Evolutionary conservation across 495 filamentous ascomycete genomes (phyloP).

Genomic region (Penicillium daleae): DNA sequence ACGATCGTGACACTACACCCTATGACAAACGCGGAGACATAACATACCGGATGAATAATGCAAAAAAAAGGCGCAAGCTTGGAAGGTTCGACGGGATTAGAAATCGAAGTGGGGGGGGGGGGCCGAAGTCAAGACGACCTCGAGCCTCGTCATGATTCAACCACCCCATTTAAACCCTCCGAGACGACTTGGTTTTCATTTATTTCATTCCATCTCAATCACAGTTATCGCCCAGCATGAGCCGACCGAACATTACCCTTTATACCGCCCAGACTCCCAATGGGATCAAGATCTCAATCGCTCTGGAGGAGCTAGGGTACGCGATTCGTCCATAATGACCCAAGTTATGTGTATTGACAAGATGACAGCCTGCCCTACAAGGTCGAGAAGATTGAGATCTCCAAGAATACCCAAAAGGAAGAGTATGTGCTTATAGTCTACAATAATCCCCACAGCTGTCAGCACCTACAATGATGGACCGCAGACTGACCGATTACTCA

Average conservation of each 20-base stretch:
- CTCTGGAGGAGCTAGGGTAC: constrained; percentile 82
- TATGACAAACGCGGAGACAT: background rate
- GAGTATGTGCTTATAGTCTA: constrained; percentile 46
- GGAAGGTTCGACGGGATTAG: constrained; percentile 28
- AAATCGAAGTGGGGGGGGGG: constrained; percentile 31
- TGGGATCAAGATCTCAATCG: constrained; percentile 78
- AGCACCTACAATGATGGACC: background rate
- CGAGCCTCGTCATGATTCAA: constrained; percentile 4
- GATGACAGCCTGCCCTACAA: constrained; percentile 57
- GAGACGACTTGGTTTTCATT: background rate
- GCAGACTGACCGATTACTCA: constrained; percentile 14
- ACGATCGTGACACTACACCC: background rate
- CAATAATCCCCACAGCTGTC: background rate
- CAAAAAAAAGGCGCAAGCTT: constrained; percentile 8
- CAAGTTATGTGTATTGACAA: constrained; percentile 15
- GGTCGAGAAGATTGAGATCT: constrained; percentile 68
- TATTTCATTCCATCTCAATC: background rate
- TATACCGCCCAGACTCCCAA: constrained; percentile 59
- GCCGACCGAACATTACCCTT: constrained; percentile 49
- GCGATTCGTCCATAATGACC: constrained; percentile 4
- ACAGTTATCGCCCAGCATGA: constrained; percentile 27
- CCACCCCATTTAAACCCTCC: constrained; percentile 3
- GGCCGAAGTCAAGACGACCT: constrained; percentile 10
- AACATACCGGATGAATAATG: constrained; percentile 8
- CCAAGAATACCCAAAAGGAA: constrained; percentile 79